phyloP scores from a whole-genome alignment of 1,284 basidiomycete species.

The Cryptococcus depauperatus region DNA sequence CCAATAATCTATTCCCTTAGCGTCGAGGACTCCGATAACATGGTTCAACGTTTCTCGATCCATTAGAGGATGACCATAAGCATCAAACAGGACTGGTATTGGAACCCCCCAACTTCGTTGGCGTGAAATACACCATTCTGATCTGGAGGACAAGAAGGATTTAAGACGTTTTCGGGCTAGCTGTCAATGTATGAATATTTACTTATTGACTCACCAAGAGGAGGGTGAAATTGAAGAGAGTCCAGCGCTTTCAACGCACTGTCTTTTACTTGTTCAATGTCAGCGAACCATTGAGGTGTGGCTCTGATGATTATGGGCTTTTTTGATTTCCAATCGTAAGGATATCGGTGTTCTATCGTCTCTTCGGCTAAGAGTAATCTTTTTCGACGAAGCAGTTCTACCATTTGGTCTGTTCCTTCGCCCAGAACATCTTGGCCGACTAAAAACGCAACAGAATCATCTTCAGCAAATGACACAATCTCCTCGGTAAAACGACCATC shows the following conservation, averaged over 20 bases:
- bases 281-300: constrained; percentile 97
- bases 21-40: constrained; percentile 65
- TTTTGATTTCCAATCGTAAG: constrained; percentile 96
- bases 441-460: constrained; percentile 27
- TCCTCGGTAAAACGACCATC: constrained; percentile 64
- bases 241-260: constrained; percentile 64
- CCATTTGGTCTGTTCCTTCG: constrained; percentile 60
- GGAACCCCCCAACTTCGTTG: constrained; percentile 98
- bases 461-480: constrained; percentile 51
- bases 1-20: constrained; percentile 75
- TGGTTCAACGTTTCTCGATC: constrained; percentile 62
- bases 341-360: constrained; percentile 77
- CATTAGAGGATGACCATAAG: constrained; percentile 61
- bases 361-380: constrained; percentile 61
- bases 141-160: constrained; percentile 74
- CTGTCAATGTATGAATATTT: neutral
- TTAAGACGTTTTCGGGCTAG: constrained; percentile 75
- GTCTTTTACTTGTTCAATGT: constrained; percentile 74
- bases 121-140: constrained; percentile 98
- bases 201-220: constrained; percentile 53
- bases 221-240: constrained; percentile 69
- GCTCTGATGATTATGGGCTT: constrained; percentile 89
- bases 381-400: constrained; percentile 55
- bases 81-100: constrained; percentile 79
- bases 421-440: constrained; percentile 66